A percentile compares a stretch with the other conserved stretches of the same genome.
Evolutionary conservation across 2,329 filamentous ascomycete genomes (phyloP).

Genomic region (Nannizziopsis barbatae): DNA sequence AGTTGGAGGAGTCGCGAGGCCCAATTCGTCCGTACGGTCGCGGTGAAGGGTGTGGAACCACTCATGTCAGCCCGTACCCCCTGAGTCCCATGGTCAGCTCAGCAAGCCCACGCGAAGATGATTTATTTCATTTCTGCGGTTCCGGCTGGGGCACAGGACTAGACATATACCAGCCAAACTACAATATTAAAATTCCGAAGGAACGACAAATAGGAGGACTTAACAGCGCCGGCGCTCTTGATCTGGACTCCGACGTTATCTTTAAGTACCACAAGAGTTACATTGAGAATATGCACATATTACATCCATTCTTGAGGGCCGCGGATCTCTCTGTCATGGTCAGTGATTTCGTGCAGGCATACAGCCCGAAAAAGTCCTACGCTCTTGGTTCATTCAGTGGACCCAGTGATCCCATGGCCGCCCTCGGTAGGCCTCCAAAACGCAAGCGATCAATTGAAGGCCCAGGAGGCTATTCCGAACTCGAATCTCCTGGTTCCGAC

Average conservation of each 20-base stretch:
- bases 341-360: conserved; percentile 39
- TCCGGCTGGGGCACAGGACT: conserved; percentile 45
- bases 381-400: background rate
- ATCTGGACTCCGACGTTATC: conserved; percentile 43
- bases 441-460: conserved; percentile 15
- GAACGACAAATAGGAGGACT: conserved; percentile 37
- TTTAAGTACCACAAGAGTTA: conserved; percentile 45
- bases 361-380: conserved; percentile 27
- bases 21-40: conserved; percentile 64
- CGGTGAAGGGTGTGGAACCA: conserved; percentile 58
- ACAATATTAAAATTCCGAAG: conserved; percentile 22
- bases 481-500: conserved; percentile 11
- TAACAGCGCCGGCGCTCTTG: conserved; percentile 40
- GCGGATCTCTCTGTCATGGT: conserved; percentile 43
- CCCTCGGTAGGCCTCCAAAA: conserved; percentile 13
- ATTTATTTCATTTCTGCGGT: conserved; percentile 27
- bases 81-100: conserved; percentile 12
- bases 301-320: conserved; percentile 54
- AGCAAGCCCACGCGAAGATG: conserved; percentile 20
- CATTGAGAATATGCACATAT: conserved; percentile 48
- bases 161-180: conserved; percentile 21
- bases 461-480: conserved; percentile 8
- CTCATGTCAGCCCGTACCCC: conserved; percentile 22
- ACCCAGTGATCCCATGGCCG: background rate
- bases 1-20: conserved; percentile 62